Evolutionary conservation across 768 basidiomycete species (phyloP), one percentile per base, ranked within the genome.

Genomic region (Lyophyllum decastes): DNA sequence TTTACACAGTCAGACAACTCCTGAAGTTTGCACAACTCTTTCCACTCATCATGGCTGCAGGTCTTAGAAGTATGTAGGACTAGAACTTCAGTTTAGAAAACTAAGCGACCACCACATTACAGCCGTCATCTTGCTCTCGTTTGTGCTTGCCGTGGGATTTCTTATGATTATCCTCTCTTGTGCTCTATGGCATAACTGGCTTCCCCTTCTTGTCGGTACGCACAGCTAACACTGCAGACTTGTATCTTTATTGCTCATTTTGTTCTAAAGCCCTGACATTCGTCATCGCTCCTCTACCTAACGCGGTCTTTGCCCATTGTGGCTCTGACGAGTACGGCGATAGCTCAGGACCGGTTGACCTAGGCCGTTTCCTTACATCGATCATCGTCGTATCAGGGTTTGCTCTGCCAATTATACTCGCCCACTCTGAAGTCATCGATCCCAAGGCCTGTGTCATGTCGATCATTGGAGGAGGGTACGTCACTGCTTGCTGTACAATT

Each of bases 91-190:
- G 27, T 25, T 43, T 43, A n/a, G 54, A 38, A 44, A n/a, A 21
- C 46, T 17, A 34, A 41, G 30, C 49, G 27, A 22, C 21, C 16
- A 26, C 33, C 48, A 50, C 22, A 41, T 17, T 61, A 48, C 69
- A 98, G 95, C 94, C 68, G 95, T 98, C 62, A 95, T 98, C 66
- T 81, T 98, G 52, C 87, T 99, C 46, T 95, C 97, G 1, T 98
- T 99, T 75, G 93, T 98, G 52, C 88, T 99, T 49, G 97, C 97
- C 6, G 83, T 96, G 16, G 97, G 97, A n/a, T 99, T 99, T 78
- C 77, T 99, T 57, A 85, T 98, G 68, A 92, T 98, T 68, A 99
- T 99, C 72, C 87, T 99, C 22, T 94, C 94, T 1, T 98, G 97
- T 70, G 97, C 97, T 7, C 78, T 98, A 27, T 98, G 90, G 89